Conservation (phyloP, 495 filamentous ascomycete species). For the Penicillium egyptiacum region DNA sequence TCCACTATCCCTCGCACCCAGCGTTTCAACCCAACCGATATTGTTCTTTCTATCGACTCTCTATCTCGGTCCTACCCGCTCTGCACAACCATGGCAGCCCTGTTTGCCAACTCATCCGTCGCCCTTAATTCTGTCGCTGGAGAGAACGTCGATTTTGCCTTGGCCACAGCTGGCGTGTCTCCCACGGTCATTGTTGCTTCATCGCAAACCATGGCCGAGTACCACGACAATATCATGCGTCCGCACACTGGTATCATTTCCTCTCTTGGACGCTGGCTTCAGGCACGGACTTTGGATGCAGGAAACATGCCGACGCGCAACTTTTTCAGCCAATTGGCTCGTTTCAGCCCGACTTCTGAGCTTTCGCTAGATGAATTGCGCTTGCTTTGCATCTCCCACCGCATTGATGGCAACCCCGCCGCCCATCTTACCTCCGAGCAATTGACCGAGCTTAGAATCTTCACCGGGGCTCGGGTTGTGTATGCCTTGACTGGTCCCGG, state of each 20-base stretch:
- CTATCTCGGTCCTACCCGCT: conserved; percentile 78
- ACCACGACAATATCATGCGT: conserved; percentile 57
- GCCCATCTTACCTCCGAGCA: conserved; percentile 59
- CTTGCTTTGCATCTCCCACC: conserved; percentile 43
- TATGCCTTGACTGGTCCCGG: conserved; percentile 81
- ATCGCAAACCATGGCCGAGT: conserved; percentile 66
- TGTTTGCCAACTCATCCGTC: conserved; percentile 79
- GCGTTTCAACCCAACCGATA: conserved; percentile 68
- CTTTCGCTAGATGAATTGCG: conserved; percentile 71
- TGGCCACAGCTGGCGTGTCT: conserved; percentile 68
- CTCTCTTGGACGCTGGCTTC: conserved; percentile 65
- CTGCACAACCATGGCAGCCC: conserved; percentile 74
- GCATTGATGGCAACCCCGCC: conserved; percentile 33
- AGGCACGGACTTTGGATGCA: conserved; percentile 63
- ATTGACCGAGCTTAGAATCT: conserved; percentile 75
- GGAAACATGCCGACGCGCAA: conserved; percentile 62
- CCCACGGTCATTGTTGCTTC: conserved; percentile 85
- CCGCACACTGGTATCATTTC: conserved; percentile 52
- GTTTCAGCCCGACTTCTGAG: conserved; percentile 63
- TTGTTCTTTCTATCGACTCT: conserved; percentile 86
- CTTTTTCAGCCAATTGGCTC: conserved; percentile 43
- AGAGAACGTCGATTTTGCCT: conserved; percentile 62
- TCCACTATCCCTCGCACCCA: conserved; percentile 70
- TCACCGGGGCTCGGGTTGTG: conserved; percentile 75
- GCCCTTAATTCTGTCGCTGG: conserved; percentile 87